A percentile compares a stretch with the other conserved stretches of the same genome.
Conservation (phyloP, 2,329 filamentous ascomycete genomes). For the Cercospora berteroae region DNA sequence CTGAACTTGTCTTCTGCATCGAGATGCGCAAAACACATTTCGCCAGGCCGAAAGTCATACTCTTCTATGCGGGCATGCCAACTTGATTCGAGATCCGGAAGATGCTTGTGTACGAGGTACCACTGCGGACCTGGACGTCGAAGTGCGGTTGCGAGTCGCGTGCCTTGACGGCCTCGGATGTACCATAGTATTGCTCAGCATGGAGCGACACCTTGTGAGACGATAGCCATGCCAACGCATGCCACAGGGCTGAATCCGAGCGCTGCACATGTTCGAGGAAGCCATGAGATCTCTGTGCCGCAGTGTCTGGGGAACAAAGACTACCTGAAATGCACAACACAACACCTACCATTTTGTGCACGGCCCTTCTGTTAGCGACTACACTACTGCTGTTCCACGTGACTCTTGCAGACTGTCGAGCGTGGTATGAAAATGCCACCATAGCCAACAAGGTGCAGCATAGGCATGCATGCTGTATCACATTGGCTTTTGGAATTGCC, state of each 20-base stretch:
- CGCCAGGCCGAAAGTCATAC: not conserved
- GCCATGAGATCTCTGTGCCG: not conserved
- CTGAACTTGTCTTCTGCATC: not conserved
- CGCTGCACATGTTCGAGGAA: not conserved
- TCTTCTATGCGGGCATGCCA: not conserved
- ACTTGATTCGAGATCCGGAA: not conserved
- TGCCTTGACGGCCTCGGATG: not conserved
- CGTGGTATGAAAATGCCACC: not conserved
- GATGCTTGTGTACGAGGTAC: not conserved
- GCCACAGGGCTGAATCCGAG: not conserved
- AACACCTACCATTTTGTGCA: not conserved
- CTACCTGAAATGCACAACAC: not conserved
- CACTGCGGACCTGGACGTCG: not conserved
- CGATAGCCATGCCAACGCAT: not conserved
- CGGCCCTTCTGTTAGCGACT: not conserved
- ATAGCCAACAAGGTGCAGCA: not conserved
- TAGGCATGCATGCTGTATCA: not conserved
- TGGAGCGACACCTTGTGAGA: not conserved
- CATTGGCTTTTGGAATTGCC: not conserved
- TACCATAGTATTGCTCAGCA: not conserved
- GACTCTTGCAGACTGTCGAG: not conserved
- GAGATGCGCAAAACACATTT: not conserved
- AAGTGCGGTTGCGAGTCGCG: not conserved
- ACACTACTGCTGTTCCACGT: not conserved
- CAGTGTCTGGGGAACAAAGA: not conserved